These are phyloP conservation scores for Dianthus caryophyllus DNA, from an alignment of 148 eudicot genomes.

Conservation along the genomic window DNA sequence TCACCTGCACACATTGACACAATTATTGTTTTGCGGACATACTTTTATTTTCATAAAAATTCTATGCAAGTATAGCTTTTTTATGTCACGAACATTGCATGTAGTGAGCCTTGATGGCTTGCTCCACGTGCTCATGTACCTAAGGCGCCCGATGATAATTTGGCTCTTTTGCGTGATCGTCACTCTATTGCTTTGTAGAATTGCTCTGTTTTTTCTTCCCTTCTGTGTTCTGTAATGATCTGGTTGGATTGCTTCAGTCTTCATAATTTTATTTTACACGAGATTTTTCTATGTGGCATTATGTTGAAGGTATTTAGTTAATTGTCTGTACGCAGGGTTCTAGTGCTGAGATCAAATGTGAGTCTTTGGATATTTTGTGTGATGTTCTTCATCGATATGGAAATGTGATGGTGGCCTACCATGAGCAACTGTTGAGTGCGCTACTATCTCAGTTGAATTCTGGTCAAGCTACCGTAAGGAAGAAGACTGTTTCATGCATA, in stretches of 20 bases:
- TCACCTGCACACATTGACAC: no score
- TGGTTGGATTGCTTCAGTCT: not conserved
- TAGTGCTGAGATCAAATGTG: constrained; percentile 85
- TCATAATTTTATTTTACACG: not conserved
- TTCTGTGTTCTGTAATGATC: not conserved
- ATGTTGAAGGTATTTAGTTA: not conserved
- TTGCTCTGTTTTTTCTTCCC: not conserved
- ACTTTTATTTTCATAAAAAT: no score
- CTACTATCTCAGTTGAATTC: constrained; percentile 80
- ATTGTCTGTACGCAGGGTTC: constrained; percentile 45
- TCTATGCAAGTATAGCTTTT: no score
- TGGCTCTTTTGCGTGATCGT: not conserved
- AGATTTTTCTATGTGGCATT: not conserved
- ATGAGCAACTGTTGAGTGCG: constrained; percentile 70
- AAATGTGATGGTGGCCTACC: constrained; percentile 73
- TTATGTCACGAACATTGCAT: no score
- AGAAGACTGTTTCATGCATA: constrained; percentile 92
- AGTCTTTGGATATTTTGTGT: constrained; percentile 83
- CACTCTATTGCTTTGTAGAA: not conserved
- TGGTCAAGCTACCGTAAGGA: constrained; percentile 84
- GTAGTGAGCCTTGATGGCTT: no score
- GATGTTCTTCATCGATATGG: constrained; percentile 92
- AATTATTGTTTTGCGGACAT: no score
- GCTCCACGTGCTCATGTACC: no score
- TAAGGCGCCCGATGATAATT: no score